Evolutionary conservation across 805 yeast species (phyloP), one percentile per base, ranked within the genome.

Genomic region (Millerago galiae): DNA sequence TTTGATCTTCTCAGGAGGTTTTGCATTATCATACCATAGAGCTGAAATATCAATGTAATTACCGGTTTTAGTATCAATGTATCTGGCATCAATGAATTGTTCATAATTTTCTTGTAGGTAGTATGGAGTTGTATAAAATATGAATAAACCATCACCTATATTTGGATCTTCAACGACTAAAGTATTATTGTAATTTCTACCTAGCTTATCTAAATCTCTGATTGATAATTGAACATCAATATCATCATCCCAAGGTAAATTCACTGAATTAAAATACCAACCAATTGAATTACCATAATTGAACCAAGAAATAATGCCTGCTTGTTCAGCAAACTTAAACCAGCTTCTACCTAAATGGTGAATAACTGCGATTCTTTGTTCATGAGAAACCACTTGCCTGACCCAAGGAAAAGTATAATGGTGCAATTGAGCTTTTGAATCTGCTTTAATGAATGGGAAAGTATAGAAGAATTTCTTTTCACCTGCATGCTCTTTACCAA

Each of bases 211-310:
- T 40, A 78, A 57, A 26, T 72, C 70, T 8, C 41, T 49, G 47
- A 68, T 61, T 1, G 82, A 72, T 62, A 77, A 64, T 45, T 77
- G 79, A 24, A 77, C 77, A 60, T 78, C 83, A 33, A 74, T 53
- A 54, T 78, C 83, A 37, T 69, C 65, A 51, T 78, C 83, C 81
- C 81, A 78, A 0, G 81, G 81, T 55, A 77, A 67, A 9, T 63
- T 21, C 24, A 21, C 7, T 21, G 24, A 21, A 21, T 21, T 21
- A 7, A 21, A 21, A 21, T 21, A 21, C 24, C 24, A 21, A 21
- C 24, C 24, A 7, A 21, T n/a, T 21, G 34, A 26, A 35, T 48
- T 42, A 15, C 70, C 70, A 6, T 49, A 45, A 6, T 81, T 76
- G 31, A 80, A 66, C 83, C 85, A 81, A 0, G 82, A 71, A 5